Evolutionary conservation across 192 early-diverging fungal genomes (phyloP).

Genomic region (Coemansia sp.): DNA sequence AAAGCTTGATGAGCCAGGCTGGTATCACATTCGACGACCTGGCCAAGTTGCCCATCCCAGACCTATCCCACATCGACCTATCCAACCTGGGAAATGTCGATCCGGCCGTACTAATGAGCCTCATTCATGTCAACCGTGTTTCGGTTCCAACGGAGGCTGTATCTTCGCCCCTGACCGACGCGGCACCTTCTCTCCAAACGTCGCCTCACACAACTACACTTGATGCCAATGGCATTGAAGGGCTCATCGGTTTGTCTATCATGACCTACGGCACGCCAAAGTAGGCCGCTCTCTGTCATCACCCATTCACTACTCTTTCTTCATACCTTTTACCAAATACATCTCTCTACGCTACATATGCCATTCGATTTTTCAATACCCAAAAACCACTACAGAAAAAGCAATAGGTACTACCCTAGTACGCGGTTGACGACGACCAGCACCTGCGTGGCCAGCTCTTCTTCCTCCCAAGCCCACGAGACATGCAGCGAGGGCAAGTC

Average conservation of each 20-base stretch:
- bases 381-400: background rate
- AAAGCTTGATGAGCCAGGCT: constrained; percentile 37
- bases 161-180: constrained; percentile 7
- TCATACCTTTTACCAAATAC: background rate
- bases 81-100: constrained; percentile 18
- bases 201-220: constrained; percentile 41
- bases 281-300: background rate
- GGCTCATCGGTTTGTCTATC: constrained; percentile 29
- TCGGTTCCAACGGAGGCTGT: constrained; percentile 13
- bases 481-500: constrained; percentile 45
- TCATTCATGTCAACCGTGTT: constrained; percentile 27
- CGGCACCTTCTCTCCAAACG: constrained; percentile 1
- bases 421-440: constrained; percentile 57
- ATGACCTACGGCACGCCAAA: constrained; percentile 20
- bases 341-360: background rate
- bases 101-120: constrained; percentile 17
- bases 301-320: background rate
- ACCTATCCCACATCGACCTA: constrained; percentile 33
- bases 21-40: constrained; percentile 43
- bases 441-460: constrained; percentile 62
- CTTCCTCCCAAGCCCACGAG: constrained; percentile 66
- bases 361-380: background rate
- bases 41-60: constrained; percentile 41
- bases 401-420: constrained; percentile 6
- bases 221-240: constrained; percentile 38